phyloP scores from a whole-genome alignment of 108 stramenopile species.

The Pseudonitzschia delicatissima region DNA sequence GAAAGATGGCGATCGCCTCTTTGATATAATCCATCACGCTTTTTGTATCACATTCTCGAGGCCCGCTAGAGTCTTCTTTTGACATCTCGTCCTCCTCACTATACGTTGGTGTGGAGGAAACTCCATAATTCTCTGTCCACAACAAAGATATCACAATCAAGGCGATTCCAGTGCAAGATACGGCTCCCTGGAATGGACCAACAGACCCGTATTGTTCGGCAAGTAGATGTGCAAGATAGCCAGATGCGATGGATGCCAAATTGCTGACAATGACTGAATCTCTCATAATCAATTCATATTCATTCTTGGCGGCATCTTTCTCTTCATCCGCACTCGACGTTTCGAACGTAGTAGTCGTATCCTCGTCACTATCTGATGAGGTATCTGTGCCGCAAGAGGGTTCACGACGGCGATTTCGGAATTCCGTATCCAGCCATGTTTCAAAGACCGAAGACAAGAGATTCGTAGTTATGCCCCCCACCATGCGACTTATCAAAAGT shows the following conservation, averaged over 20 bases:
- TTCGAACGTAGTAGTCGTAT: background rate
- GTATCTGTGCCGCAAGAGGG: background rate
- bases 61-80: background rate
- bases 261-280: conserved; percentile 63
- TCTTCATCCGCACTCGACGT: background rate
- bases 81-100: background rate
- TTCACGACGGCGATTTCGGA: conserved; percentile 27
- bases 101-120: background rate
- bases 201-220: conserved; percentile 56
- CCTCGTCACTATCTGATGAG: background rate
- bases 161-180: conserved; percentile 52
- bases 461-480: conserved; percentile 68
- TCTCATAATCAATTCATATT: conserved; percentile 53
- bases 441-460: conserved; percentile 66
- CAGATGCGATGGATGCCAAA: conserved; percentile 67
- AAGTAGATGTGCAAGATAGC: conserved; percentile 48
- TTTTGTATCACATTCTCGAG: background rate
- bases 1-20: conserved; percentile 21
- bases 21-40: conserved; percentile 8
- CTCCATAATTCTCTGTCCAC: conserved; percentile 83
- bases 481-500: conserved; percentile 56
- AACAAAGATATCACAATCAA: conserved; percentile 31
- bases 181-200: conserved; percentile 77
- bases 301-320: conserved; percentile 21
- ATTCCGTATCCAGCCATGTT: conserved; percentile 73